Conservation (phyloP, 2,329 filamentous ascomycete genomes). For the Bipolaris oryzae region DNA sequence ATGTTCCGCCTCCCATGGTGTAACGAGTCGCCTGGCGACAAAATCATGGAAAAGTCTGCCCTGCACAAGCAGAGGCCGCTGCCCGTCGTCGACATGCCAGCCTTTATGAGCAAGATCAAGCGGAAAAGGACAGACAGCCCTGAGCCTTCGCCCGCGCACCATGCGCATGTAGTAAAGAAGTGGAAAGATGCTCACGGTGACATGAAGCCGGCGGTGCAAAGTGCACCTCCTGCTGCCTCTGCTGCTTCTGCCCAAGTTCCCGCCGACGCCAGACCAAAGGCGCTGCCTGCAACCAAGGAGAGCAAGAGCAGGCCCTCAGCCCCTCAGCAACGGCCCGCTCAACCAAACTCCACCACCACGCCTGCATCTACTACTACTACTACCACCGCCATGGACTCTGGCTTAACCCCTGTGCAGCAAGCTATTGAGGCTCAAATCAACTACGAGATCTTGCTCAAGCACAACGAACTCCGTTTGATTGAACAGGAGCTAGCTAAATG, state of each 20-base stretch:
- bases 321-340: slow-evolving; percentile 28
- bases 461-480: slow-evolving; percentile 90
- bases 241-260: slow-evolving; percentile 30
- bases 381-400: slow-evolving; percentile 34
- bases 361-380: slow-evolving; percentile 1
- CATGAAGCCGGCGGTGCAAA: slow-evolving; percentile 31
- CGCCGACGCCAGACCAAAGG: slow-evolving; percentile 36
- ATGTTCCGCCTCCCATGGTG: slow-evolving; percentile 59
- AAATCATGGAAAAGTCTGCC: slow-evolving; percentile 52
- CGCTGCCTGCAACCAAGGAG: slow-evolving; percentile 40
- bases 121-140: slow-evolving; percentile 62
- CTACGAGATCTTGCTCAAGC: slow-evolving; percentile 90
- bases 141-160: slow-evolving; percentile 44
- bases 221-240: slow-evolving; percentile 23
- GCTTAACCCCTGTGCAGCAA: slow-evolving; percentile 64
- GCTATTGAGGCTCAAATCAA: slow-evolving; percentile 85
- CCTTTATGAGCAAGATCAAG: slow-evolving; percentile 60
- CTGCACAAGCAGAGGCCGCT: slow-evolving; percentile 52
- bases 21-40: slow-evolving; percentile 50
- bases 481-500: slow-evolving; percentile 97
- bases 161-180: slow-evolving; percentile 48
- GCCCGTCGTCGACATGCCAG: slow-evolving; percentile 54
- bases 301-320: slow-evolving; percentile 39
- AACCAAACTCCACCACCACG: slow-evolving; percentile 31
- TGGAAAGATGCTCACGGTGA: slow-evolving; percentile 46